phyloP scores from a whole-genome alignment of 2,329 filamentous ascomycete species.

The Aspergillus sp. region DNA sequence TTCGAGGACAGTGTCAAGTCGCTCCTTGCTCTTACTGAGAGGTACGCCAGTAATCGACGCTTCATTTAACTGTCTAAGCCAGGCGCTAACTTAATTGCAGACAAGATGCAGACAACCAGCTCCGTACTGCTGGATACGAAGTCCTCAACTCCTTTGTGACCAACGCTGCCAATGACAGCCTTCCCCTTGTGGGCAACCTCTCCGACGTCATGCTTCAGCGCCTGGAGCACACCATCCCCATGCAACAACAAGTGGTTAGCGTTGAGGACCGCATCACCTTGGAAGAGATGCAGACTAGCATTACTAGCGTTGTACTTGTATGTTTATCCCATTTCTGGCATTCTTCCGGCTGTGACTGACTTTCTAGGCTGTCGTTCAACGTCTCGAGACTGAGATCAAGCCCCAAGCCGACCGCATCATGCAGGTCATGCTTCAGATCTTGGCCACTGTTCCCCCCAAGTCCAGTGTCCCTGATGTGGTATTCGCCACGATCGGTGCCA shows the following conservation, averaged over 20 bases:
- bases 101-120: constrained; percentile 78
- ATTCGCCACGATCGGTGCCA: constrained; percentile 87
- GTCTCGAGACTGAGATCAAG: constrained; percentile 85
- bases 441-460: constrained; percentile 76
- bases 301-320: constrained; percentile 81
- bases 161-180: constrained; percentile 83
- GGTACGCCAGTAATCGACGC: constrained; percentile 30
- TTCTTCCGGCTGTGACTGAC: constrained; percentile 13
- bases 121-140: constrained; percentile 94
- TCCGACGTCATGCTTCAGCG: constrained; percentile 89
- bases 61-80: not conserved
- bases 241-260: constrained; percentile 92
- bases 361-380: constrained; percentile 73
- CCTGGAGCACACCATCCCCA: constrained; percentile 82
- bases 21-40: constrained; percentile 81
- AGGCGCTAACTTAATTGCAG: constrained; percentile 29
- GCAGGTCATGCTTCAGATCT: constrained; percentile 79
- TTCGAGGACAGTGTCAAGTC: constrained; percentile 90
- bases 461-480: constrained; percentile 93
- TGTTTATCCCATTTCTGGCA: constrained; percentile 15
- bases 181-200: constrained; percentile 76
- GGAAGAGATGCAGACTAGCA: constrained; percentile 96
- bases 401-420: constrained; percentile 94
- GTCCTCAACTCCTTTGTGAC: constrained; percentile 93
- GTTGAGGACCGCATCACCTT: constrained; percentile 94